Base-by-base conservation (phyloP, 2,329 filamentous ascomycete species). In the Cucurbitaria berberidis region DNA sequence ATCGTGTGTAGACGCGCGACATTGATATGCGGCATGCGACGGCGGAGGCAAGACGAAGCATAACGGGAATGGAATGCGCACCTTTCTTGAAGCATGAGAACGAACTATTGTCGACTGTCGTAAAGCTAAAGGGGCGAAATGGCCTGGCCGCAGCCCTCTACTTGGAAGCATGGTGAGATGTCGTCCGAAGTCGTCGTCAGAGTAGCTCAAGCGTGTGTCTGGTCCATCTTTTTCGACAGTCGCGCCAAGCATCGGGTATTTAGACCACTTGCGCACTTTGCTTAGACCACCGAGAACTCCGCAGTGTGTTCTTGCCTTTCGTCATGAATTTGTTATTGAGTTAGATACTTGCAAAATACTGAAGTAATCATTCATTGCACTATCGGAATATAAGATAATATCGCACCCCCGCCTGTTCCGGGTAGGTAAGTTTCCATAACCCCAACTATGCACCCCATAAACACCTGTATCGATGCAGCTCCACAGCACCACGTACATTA, bases 111-210 rank as follows among this genome's bases (percentile, higher is more conserved):
- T 55, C 29, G 67, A 64, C 27, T 66, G 67, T 27, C 63, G 65
- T 40, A 64, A 63, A 27, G 54, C 59, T 41, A 60, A 51, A 18
- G 63, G 56, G 35, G 54, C 53, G 36, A 69, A 62, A 53, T 68
- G 69, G 51, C 69, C 68, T 55, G 74, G 67, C 64, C 72, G 74
- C 36, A 79, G 64, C 59, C 78, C 78, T 76, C 78, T 78, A 68
- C 77, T 80, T 62, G 78, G 77, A 71, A 80, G 75, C 79, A 80
- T 81, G 52, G 67, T 73, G 61, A 60, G 60, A 53, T 68, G 69
- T 64, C 64, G 66, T 69, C 66, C 63, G 55, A 59, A 57, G 58
- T 50, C 57, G 27, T 56, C n/a, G n/a, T n/a, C 42, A 41, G 21
- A 35, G 51, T 38, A 55, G 56, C 55, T 59, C 38, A 36, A 49